These are phyloP conservation scores for Hydnum rufescens DNA, from an alignment of 768 basidiomycete genomes.

Conservation along the genomic window DNA sequence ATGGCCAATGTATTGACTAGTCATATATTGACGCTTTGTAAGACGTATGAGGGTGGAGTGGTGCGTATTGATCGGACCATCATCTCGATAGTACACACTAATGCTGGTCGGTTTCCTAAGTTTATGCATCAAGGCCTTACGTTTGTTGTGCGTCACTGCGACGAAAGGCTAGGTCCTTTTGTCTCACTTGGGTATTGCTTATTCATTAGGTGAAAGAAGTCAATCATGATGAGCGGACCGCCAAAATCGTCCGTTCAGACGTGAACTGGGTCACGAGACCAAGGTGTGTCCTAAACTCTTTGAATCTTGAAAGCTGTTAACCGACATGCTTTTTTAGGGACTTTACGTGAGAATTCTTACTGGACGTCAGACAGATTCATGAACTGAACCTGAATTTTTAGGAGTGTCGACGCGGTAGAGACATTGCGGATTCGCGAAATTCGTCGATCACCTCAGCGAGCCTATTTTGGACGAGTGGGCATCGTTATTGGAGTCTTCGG, in stretches of 20 bases:
- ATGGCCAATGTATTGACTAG: background rate
- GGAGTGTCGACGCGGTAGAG: slow-evolving; percentile 58
- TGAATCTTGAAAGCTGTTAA: background rate
- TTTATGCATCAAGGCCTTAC: slow-evolving; percentile 79
- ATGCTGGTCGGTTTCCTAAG: slow-evolving; percentile 19
- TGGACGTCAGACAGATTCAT: no score
- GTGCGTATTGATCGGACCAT: slow-evolving; percentile 22
- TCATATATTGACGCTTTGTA: background rate
- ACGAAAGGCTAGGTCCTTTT: no score
- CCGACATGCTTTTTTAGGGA: slow-evolving; percentile 27
- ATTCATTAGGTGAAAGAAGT: slow-evolving; percentile 51
- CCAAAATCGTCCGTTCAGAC: slow-evolving; percentile 48
- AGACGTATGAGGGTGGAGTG: slow-evolving; percentile 63
- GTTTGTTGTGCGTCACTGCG: slow-evolving; percentile 37
- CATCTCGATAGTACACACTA: background rate
- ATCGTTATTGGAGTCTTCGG: slow-evolving; percentile 58
- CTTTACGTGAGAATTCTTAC: slow-evolving; percentile 35
- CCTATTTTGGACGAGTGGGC: slow-evolving; percentile 54
- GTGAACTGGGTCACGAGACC: slow-evolving; percentile 71
- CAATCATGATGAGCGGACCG: slow-evolving; percentile 56
- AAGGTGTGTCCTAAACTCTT: slow-evolving; percentile 21
- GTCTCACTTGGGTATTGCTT: background rate
- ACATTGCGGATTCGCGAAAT: slow-evolving; percentile 56
- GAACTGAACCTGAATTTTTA: no score
- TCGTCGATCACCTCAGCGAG: slow-evolving; percentile 30